phyloP scores from a whole-genome alignment of 768 basidiomycete genomes.

The Holtermanniella nyarrowii region DNA sequence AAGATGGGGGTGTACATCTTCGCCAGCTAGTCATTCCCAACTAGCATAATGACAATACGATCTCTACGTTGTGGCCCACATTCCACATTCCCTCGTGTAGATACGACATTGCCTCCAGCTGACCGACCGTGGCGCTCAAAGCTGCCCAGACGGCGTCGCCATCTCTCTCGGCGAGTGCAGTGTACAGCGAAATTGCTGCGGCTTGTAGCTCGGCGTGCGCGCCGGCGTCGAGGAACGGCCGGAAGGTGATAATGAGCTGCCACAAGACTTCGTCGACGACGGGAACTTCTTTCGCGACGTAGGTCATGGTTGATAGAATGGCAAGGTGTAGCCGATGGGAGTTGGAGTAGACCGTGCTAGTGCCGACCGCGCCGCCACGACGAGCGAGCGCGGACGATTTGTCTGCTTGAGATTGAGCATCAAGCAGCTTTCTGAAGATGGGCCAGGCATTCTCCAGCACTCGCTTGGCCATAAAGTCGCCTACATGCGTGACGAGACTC shows the following conservation, averaged over 20 bases:
- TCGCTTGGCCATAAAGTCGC: conserved; percentile 72
- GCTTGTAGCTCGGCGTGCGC: conserved; percentile 66
- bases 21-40: conserved; percentile 48
- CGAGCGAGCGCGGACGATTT: conserved; percentile 56
- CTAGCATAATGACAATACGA: conserved; percentile 7
- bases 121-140: conserved; percentile 41
- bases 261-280: conserved; percentile 62
- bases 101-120: conserved; percentile 16
- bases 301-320: conserved; percentile 61
- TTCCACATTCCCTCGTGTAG: conserved; percentile 18
- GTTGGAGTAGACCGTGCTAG: conserved; percentile 64
- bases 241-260: conserved; percentile 66
- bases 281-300: conserved; percentile 54
- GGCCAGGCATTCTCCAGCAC: conserved; percentile 96
- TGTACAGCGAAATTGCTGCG: conserved; percentile 57
- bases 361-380: conserved; percentile 47
- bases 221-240: conserved; percentile 61
- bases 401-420: conserved; percentile 55
- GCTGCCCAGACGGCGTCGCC: conserved; percentile 77
- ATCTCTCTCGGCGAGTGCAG: conserved; percentile 53
- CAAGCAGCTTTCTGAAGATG: conserved; percentile 55
- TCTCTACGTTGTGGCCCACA: conserved; percentile 14
- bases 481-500: conserved; percentile 56
- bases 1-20: conserved; percentile 70
- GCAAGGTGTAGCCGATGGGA: conserved; percentile 73